A percentile compares a stretch with the other conserved stretches of the same genome.
Conservation (phyloP, 2,329 filamentous ascomycete genomes). For the Dissoconium aciculare region DNA sequence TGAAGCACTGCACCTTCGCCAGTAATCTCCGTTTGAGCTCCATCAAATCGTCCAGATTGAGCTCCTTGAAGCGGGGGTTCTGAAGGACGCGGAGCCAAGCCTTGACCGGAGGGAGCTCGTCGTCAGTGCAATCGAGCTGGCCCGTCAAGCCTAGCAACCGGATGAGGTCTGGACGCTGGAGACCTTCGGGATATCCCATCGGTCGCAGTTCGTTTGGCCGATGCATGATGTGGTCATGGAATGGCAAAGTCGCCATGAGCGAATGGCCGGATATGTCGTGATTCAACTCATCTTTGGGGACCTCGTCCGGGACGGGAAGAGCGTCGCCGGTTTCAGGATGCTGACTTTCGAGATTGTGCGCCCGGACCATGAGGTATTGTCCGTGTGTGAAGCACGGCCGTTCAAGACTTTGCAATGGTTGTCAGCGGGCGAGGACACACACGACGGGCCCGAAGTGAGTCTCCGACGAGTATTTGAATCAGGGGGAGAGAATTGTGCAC, state of each 20-base stretch:
- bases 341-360: conserved; percentile 11
- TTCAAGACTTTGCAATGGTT: conserved; percentile 8
- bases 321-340: conserved; percentile 4
- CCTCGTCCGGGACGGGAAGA: conserved; percentile 8
- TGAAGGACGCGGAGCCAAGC: conserved; percentile 14
- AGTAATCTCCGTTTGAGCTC: conserved; percentile 9
- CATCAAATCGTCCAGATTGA: conserved; percentile 9
- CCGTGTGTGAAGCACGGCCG: conserved; percentile 13
- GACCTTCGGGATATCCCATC: conserved; percentile 7
- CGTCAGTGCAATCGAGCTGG: conserved; percentile 9
- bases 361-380: conserved; percentile 13
- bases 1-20: conserved; percentile 12
- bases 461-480: too few species aligned
- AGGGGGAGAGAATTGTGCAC: too few species aligned
- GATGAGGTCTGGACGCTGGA: conserved; percentile 11
- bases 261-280: conserved; percentile 14
- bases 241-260: conserved; percentile 12
- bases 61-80: conserved; percentile 6
- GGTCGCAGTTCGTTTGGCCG: conserved; percentile 7
- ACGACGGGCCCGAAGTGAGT: neutral
- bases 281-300: conserved; percentile 13
- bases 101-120: conserved; percentile 12
- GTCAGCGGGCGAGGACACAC: neutral
- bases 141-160: conserved; percentile 10
- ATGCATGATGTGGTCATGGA: conserved; percentile 9